phyloP scores from a whole-genome alignment of 352 stramenopile genomes.

The Phytophthora palmivora region DNA sequence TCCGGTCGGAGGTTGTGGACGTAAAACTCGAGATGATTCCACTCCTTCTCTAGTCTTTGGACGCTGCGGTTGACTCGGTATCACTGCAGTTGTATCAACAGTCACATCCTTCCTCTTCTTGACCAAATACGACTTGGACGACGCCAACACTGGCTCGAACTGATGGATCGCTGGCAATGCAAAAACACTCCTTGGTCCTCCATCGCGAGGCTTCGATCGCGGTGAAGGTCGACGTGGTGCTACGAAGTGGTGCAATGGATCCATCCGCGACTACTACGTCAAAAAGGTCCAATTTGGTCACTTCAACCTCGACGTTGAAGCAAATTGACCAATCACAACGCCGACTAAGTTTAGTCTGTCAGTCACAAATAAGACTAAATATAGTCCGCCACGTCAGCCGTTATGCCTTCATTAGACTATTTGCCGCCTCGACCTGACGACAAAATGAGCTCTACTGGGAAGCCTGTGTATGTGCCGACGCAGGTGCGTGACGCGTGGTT shows the following conservation, averaged over 20 bases:
- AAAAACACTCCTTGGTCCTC: conserved; percentile 46
- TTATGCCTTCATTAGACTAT: conserved; percentile 15
- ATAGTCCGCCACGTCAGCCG: conserved; percentile 22
- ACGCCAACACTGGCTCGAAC: conserved; percentile 65
- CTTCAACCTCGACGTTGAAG: too few species aligned
- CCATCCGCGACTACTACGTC: conserved; percentile 13
- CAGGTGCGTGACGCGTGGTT: conserved; percentile 86
- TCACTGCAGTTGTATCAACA: neutral
- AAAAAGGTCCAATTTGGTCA: too few species aligned
- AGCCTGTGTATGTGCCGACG: conserved; percentile 77
- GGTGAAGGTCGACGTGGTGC: conserved; percentile 31
- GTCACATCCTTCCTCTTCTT: conserved; percentile 6
- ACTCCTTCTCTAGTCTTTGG: conserved; percentile 29
- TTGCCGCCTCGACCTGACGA: conserved; percentile 25
- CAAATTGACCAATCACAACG: too few species aligned
- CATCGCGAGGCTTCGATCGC: conserved; percentile 49
- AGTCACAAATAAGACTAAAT: conserved; percentile 16
- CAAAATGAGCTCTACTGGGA: conserved; percentile 43
- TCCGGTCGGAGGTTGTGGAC: conserved; percentile 46
- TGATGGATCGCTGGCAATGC: conserved; percentile 66
- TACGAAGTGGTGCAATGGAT: conserved; percentile 24
- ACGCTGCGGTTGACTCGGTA: conserved; percentile 15
- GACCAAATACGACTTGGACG: conserved; percentile 43
- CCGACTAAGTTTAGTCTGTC: neutral
- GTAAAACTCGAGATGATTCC: conserved; percentile 37